Evolutionary conservation across 2,329 filamentous ascomycete genomes (phyloP), one percentile per base, ranked within the genome.

Genomic region (Phialophora macrospora): DNA sequence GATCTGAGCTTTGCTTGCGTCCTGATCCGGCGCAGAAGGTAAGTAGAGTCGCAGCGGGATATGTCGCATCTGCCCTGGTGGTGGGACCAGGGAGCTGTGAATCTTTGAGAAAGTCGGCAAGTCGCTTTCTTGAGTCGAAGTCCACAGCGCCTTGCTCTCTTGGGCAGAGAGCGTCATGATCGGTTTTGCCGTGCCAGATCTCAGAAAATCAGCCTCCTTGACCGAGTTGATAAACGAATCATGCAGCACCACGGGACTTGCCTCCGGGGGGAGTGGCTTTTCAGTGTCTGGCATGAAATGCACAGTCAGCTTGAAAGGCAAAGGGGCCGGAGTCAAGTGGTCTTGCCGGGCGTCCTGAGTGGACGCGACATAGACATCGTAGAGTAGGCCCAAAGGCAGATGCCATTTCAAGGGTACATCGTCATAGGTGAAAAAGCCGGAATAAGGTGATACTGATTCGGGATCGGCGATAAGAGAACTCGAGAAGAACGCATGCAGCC

Each of bases 1-100:
- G 74, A 91, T 88, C 44, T 85, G 83, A 20, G 84, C 86, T 32
- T 77, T 73, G 44, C 72, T 69, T 9, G 70, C 62, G 41, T 73
- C 72, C 34, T 72, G 65, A 20, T 85, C 81, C 0, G 90, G 87
- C 0, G 86, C 80, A 4, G 87, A 85, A 2, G 90, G 91, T 56
- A 98, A 87, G 78, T 97, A 99, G 62, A 98, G 80, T 62, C 93
- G 89, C 46, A 98, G 79, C 0, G 95, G 95, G n/a, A 98, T 84
- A 77, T 96, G 89, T 66, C 89, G 89, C 60, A 97, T 84, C 20
- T 88, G 86, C 6, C 87, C 86, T 1, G 91, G 88, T 22, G 82
- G 80, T 0, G 92, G 81, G 67, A 98, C 85, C 2, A 97, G 85
- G 68, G 88, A 89, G 68, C 83, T 86, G 75, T 93, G 90, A 72